These are phyloP conservation scores for Lanmaoa rubissima DNA, from an alignment of 768 basidiomycete genomes.

Conservation along the genomic window DNA sequence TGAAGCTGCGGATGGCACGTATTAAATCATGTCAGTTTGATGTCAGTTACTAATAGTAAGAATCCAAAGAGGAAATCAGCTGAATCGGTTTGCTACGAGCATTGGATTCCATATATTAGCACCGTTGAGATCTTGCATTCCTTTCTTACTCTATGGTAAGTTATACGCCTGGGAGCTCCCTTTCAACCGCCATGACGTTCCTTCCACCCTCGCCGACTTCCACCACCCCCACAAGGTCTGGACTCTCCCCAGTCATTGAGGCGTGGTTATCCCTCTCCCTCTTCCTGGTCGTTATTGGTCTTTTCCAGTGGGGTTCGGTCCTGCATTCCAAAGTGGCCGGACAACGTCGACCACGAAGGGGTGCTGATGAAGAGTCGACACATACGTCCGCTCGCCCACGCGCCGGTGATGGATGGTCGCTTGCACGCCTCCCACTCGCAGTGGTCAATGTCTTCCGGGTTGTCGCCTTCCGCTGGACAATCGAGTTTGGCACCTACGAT, in stretches of 20 bases:
- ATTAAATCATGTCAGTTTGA: no score
- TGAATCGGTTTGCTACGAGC: no score
- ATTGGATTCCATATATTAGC: no score
- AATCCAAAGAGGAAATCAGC: no score
- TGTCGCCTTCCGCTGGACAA: conserved; percentile 46
- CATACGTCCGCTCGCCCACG: neutral
- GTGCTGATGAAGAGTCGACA: conserved; percentile 18
- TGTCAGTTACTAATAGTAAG: no score
- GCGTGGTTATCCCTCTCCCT: conserved; percentile 19
- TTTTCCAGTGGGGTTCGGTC: conserved; percentile 28
- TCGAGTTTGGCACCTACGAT: conserved; percentile 44
- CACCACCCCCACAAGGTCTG: no score
- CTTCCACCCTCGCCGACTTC: neutral
- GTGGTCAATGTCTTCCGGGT: conserved; percentile 45
- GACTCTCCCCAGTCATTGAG: neutral
- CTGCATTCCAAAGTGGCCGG: conserved; percentile 20
- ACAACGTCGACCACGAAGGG: neutral
- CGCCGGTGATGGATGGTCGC: conserved; percentile 34
- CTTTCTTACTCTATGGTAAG: no score
- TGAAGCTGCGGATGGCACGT: no score
- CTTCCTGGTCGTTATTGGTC: conserved; percentile 20
- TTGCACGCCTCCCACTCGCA: conserved; percentile 38
- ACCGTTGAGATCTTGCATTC: no score
- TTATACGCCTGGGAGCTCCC: no score
- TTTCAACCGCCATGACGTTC: neutral